Conservation (phyloP, 176 grass and related monocot species). For the Alloteropsis semialata region DNA sequence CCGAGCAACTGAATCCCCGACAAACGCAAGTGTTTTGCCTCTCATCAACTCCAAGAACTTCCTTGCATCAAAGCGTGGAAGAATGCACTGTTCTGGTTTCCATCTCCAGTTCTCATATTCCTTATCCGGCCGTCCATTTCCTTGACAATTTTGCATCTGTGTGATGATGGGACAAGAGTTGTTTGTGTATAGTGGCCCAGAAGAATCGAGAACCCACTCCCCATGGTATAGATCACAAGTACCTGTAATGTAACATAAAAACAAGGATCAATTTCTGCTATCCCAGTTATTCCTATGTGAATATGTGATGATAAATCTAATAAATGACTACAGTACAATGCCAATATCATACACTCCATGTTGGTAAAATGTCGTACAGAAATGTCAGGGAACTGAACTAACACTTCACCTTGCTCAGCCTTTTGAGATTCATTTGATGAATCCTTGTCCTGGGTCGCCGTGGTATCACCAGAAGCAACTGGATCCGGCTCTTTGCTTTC, state of each 20-base stretch:
- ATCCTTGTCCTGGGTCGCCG: neutral
- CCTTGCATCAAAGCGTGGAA: constrained; percentile 69
- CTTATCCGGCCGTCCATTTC: constrained; percentile 83
- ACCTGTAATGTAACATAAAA: constrained; percentile 38
- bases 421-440: constrained; percentile 5
- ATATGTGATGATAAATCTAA: constrained; percentile 8
- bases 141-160: constrained; percentile 88
- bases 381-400: neutral
- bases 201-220: constrained; percentile 69
- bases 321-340: neutral
- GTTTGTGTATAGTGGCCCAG: constrained; percentile 78
- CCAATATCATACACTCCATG: neutral
- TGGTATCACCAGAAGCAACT: neutral
- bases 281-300: neutral
- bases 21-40: constrained; percentile 86
- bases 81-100: constrained; percentile 68
- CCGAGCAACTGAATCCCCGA: constrained; percentile 87
- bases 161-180: constrained; percentile 89
- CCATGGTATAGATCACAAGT: constrained; percentile 78
- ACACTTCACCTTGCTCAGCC: constrained; percentile 33
- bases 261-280: neutral
- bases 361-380: neutral
- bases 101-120: constrained; percentile 94
- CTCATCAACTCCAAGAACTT: constrained; percentile 96
- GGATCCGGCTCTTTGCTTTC: constrained; percentile 17